Evolutionary conservation across 1,139 yeast species (phyloP).

Genomic region (Yamadazyma sp.): DNA sequence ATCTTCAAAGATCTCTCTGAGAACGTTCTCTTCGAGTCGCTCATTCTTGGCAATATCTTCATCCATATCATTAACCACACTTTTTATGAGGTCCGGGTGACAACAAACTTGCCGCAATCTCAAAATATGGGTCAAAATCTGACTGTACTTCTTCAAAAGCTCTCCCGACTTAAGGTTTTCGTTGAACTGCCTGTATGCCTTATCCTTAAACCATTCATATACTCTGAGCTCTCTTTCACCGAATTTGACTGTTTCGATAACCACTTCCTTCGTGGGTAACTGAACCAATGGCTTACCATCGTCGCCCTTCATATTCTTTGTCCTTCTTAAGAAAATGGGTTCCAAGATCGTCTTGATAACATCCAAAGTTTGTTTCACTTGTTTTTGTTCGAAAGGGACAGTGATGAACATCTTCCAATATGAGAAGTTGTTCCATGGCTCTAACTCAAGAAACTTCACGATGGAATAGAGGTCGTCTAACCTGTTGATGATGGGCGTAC

Average conservation of each 20-base stretch:
- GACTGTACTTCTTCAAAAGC: conserved; percentile 70
- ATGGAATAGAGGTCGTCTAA: conserved; percentile 84
- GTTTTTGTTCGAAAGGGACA: conserved; percentile 73
- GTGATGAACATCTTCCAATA: conserved; percentile 92
- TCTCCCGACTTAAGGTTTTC: conserved; percentile 68
- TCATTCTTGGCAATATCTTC: conserved; percentile 26
- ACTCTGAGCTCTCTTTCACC: conserved; percentile 64
- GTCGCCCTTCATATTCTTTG: conserved; percentile 76
- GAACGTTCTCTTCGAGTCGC: conserved; percentile 21
- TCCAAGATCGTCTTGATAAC: conserved; percentile 83
- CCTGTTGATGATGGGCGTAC: conserved; percentile 90
- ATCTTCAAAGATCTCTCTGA: conserved; percentile 17
- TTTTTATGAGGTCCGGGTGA: conserved; percentile 66
- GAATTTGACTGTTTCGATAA: conserved; percentile 65
- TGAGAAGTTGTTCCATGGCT: conserved; percentile 87
- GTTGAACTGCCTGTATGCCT: conserved; percentile 67
- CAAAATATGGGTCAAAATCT: conserved; percentile 79
- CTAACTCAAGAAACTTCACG: conserved; percentile 70
- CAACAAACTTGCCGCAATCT: conserved; percentile 88
- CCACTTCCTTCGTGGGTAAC: conserved; percentile 74
- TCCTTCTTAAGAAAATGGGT: conserved; percentile 80
- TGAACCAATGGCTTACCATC: conserved; percentile 77
- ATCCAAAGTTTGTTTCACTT: conserved; percentile 70
- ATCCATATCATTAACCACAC: conserved; percentile 36
- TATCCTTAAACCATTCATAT: conserved; percentile 68